A percentile compares a stretch with the other conserved stretches of the same genome.
Conservation (phyloP, 108 stramenopile species). For the Skeletonema tropicum region DNA sequence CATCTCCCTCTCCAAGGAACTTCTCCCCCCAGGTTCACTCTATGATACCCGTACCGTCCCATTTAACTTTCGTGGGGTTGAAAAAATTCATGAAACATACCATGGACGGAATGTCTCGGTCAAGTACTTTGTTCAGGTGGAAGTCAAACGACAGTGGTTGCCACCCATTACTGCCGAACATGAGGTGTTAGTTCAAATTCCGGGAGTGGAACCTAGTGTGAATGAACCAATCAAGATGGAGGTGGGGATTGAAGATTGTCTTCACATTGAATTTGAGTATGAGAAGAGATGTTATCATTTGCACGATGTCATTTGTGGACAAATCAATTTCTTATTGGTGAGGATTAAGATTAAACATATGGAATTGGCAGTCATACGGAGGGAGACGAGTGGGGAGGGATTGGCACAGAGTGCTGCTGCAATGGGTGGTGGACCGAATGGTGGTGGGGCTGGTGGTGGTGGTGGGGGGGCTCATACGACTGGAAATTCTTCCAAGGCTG, state of each 20-base stretch:
- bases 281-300: slow-evolving; percentile 91
- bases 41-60: slow-evolving; percentile 77
- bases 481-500: slow-evolving; percentile 31
- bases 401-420: slow-evolving; percentile 58
- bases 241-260: slow-evolving; percentile 99
- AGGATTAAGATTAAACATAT: slow-evolving; percentile 99
- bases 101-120: slow-evolving; percentile 95
- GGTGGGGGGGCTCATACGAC: not conserved
- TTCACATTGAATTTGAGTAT: slow-evolving; percentile 99
- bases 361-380: slow-evolving; percentile 97
- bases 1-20: slow-evolving; percentile 92
- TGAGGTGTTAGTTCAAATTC: slow-evolving; percentile 91
- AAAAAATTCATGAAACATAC: slow-evolving; percentile 92
- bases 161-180: slow-evolving; percentile 87
- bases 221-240: slow-evolving; percentile 97
- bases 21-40: slow-evolving; percentile 90
- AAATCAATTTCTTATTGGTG: slow-evolving; percentile 97
- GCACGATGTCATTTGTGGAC: slow-evolving; percentile 94
- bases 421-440: not conserved
- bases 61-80: slow-evolving; percentile 89
- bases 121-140: slow-evolving; percentile 95
- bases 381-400: slow-evolving; percentile 93
- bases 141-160: slow-evolving; percentile 87
- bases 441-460: not conserved
- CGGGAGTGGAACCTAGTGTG: slow-evolving; percentile 70